Evolutionary conservation across 768 basidiomycete species (phyloP).

Genomic region (Strobilomyces confusus): DNA sequence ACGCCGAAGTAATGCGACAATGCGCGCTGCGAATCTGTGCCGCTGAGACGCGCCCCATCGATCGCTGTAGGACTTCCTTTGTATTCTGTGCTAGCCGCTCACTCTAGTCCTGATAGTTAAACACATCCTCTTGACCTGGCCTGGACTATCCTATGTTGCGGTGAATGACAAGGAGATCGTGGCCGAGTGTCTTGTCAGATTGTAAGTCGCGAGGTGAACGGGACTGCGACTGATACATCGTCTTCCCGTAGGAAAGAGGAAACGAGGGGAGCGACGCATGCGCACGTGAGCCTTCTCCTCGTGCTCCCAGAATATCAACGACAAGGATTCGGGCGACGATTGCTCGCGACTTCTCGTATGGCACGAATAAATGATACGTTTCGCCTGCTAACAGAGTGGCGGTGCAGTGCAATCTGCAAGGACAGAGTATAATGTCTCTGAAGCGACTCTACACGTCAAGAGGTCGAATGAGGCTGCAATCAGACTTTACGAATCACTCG

Average conservation of each 20-base stretch:
- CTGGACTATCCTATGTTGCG: conserved; percentile 1
- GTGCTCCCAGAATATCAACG: conserved; percentile 9
- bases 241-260: conserved; percentile 6
- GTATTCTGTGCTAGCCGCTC: neutral
- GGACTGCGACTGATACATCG: neutral
- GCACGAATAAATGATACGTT: neutral
- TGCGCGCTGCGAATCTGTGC: neutral
- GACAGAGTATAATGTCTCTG: neutral
- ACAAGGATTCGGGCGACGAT: neutral
- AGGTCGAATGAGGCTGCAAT: conserved; percentile 12
- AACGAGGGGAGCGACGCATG: neutral
- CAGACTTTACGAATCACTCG: conserved; percentile 4
- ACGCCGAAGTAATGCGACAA: conserved; percentile 1
- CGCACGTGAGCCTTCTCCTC: conserved; percentile 4
- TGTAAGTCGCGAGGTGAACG: neutral
- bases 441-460: conserved; percentile 5
- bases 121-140: neutral
- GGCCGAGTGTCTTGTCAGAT: conserved; percentile 6
- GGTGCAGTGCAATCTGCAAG: conserved; percentile 1
- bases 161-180: conserved; percentile 3
- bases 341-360: conserved; percentile 6
- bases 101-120: neutral
- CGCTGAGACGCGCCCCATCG: neutral
- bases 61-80: neutral
- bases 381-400: neutral